Conservation (phyloP, 148 eudicot species). For the Diospyros lotus region DNA sequence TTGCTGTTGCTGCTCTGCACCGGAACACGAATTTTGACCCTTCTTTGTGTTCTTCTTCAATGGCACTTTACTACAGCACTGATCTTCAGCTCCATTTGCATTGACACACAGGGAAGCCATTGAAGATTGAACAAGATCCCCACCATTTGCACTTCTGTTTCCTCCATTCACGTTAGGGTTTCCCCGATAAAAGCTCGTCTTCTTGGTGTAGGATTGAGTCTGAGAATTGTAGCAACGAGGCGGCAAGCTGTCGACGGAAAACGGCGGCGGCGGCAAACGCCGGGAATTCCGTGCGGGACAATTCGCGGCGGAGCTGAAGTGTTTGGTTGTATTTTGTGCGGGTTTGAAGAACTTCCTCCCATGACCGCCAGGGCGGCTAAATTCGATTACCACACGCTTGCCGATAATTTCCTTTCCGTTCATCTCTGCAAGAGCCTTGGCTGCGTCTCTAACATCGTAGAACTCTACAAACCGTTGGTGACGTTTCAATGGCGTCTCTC, state of each 20-base stretch:
- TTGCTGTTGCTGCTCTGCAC: neutral
- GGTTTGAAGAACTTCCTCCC: slow-evolving; percentile 19
- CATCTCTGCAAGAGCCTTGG: slow-evolving; percentile 50
- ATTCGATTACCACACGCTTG: slow-evolving; percentile 44
- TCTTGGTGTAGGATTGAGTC: slow-evolving; percentile 3
- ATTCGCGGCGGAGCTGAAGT: neutral
- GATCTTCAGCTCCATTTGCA: neutral
- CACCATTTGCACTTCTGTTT: neutral
- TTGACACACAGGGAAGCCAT: neutral
- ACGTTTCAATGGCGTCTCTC: slow-evolving; percentile 70
- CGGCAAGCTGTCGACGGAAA: neutral
- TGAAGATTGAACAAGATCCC: neutral
- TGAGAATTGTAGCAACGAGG: neutral
- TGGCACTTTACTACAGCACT: neutral
- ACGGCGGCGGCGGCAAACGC: neutral
- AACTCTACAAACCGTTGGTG: slow-evolving; percentile 76
- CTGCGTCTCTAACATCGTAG: slow-evolving; percentile 71
- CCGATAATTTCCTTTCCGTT: slow-evolving; percentile 69
- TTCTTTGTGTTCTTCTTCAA: slow-evolving; percentile 15
- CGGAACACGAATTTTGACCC: neutral
- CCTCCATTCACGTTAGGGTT: neutral
- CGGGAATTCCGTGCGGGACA: neutral
- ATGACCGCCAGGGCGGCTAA: slow-evolving; percentile 73
- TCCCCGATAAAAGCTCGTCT: neutral
- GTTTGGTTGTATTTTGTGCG: neutral